These are phyloP conservation scores for Ceraceosorus bombacis DNA, from an alignment of 1,284 basidiomycete species.

Conservation along the genomic window DNA sequence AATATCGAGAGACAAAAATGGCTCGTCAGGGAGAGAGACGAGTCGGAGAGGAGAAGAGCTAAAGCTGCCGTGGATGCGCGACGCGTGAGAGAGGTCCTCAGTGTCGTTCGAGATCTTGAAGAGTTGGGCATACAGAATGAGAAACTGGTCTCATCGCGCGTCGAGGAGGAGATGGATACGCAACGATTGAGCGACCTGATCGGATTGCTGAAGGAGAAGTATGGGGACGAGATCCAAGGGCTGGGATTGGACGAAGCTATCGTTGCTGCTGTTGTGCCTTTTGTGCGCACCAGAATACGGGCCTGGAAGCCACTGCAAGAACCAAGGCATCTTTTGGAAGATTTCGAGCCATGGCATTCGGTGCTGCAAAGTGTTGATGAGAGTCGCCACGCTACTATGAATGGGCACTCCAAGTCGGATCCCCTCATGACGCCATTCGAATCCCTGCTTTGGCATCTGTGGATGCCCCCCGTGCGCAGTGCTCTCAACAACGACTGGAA, in stretches of 20 bases:
- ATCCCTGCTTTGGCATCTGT: conserved; percentile 82
- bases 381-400: background rate
- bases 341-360: conserved; percentile 62
- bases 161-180: background rate
- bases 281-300: conserved; percentile 60
- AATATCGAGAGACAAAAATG: conserved; percentile 71
- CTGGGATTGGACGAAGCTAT: conserved; percentile 67
- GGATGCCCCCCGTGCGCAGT: conserved; percentile 87
- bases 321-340: conserved; percentile 56
- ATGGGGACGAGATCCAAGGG: conserved; percentile 14
- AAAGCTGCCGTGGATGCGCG: conserved; percentile 54
- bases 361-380: conserved; percentile 57
- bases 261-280: conserved; percentile 76
- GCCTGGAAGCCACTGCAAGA: conserved; percentile 68
- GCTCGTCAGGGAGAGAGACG: conserved; percentile 59
- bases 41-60: conserved; percentile 58
- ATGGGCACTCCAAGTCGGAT: background rate
- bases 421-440: conserved; percentile 85
- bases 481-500: conserved; percentile 75
- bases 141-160: background rate
- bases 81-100: conserved; percentile 25
- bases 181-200: conserved; percentile 4
- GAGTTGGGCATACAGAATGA: background rate
- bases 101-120: conserved; percentile 22
- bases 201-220: conserved; percentile 9